Conservation (phyloP, 768 basidiomycete genomes). For the Suillus weaverae region DNA sequence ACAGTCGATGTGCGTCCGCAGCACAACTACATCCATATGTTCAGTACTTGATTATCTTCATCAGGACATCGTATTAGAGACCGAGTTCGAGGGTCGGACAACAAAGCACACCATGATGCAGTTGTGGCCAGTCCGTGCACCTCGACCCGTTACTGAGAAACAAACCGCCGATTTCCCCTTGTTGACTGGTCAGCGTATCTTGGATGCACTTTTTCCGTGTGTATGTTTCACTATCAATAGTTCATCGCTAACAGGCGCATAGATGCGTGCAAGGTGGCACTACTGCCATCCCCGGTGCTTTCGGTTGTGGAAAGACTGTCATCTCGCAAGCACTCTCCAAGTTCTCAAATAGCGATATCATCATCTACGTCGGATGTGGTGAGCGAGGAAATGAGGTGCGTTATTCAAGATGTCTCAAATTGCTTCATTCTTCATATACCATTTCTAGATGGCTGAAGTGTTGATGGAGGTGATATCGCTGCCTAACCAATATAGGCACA, state of each 20-base stretch:
- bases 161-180: constrained; percentile 90
- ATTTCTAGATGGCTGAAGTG: constrained; percentile 90
- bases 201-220: constrained; percentile 95
- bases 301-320: constrained; percentile 98
- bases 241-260: constrained; percentile 9
- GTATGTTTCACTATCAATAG: constrained; percentile 28
- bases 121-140: constrained; percentile 97
- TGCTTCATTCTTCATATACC: constrained; percentile 18
- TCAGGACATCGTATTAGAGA: constrained; percentile 93
- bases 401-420: constrained; percentile 43
- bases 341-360: constrained; percentile 98
- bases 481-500: background rate
- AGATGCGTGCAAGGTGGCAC: constrained; percentile 97
- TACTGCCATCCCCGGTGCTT: constrained; percentile 97
- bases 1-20: constrained; percentile 69
- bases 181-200: constrained; percentile 93
- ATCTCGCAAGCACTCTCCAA: constrained; percentile 98
- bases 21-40: background rate
- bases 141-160: constrained; percentile 94
- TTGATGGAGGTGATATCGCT: constrained; percentile 76
- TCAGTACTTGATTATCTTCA: constrained; percentile 7
- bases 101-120: constrained; percentile 97
- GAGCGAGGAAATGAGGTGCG: constrained; percentile 95
- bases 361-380: constrained; percentile 98
- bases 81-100: constrained; percentile 94